Evolutionary conservation across 2,329 filamentous ascomycete genomes (phyloP).

Genomic region (Fusarium heterosporum): DNA sequence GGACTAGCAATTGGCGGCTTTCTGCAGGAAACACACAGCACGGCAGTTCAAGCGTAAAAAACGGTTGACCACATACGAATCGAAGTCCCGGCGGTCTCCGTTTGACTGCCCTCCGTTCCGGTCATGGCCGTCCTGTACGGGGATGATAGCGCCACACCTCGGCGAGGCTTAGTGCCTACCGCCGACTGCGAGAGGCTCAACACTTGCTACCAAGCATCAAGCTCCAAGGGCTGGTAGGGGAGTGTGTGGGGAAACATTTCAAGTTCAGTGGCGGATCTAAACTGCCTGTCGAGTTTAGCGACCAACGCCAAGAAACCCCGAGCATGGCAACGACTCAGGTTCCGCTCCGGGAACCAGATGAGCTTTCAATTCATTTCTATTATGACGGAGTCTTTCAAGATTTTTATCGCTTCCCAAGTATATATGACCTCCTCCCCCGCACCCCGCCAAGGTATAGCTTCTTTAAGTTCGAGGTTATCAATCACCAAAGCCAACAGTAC

Average conservation of each 20-base stretch:
- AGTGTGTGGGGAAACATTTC: slow-evolving; percentile 33
- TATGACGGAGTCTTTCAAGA: slow-evolving; percentile 28
- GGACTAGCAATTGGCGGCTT: neutral
- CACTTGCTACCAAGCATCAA: neutral
- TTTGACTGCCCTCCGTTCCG: slow-evolving; percentile 13
- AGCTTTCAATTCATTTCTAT: neutral
- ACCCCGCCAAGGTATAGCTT: slow-evolving; percentile 27
- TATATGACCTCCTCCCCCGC: slow-evolving; percentile 44
- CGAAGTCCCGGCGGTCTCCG: slow-evolving; percentile 39
- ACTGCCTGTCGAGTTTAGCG: slow-evolving; percentile 31
- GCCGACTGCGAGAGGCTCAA: slow-evolving; percentile 22
- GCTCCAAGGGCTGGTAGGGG: slow-evolving; percentile 21
- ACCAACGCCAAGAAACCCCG: slow-evolving; percentile 34
- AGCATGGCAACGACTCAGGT: slow-evolving; percentile 36
- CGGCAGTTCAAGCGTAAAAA: slow-evolving; percentile 17
- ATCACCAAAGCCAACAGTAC: slow-evolving; percentile 23
- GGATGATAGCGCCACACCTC: slow-evolving; percentile 31
- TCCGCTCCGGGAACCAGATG: slow-evolving; percentile 20
- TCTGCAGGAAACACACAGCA: neutral
- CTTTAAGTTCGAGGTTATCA: slow-evolving; percentile 16
- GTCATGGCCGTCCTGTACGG: slow-evolving; percentile 24
- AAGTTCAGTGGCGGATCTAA: slow-evolving; percentile 38
- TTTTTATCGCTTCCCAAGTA: slow-evolving; percentile 24
- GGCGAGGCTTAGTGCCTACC: slow-evolving; percentile 1
- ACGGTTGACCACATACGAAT: slow-evolving; percentile 25